phyloP scores from a whole-genome alignment of 2,329 filamentous ascomycete species.

The Cercospora berteroae region DNA sequence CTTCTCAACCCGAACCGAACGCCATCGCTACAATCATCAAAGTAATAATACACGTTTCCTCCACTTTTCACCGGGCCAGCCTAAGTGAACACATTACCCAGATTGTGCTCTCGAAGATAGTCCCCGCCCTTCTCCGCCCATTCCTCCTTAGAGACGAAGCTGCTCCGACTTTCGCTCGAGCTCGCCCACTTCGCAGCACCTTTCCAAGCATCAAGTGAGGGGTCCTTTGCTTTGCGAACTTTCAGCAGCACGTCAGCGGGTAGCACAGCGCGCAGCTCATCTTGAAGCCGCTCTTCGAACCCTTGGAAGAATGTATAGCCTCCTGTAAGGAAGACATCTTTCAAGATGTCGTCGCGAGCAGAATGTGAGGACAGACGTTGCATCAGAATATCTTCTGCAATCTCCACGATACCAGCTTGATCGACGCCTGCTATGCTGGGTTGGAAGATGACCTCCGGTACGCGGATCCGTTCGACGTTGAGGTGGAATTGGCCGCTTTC shows the following conservation, averaged over 20 bases:
- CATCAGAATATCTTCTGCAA: slow-evolving; percentile 82
- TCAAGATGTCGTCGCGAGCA: slow-evolving; percentile 68
- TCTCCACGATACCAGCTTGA: slow-evolving; percentile 90
- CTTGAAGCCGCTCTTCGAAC: slow-evolving; percentile 77
- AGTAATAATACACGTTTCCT: neutral
- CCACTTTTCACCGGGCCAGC: neutral
- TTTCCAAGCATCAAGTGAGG: slow-evolving; percentile 85
- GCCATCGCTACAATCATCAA: neutral
- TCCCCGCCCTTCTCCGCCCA: slow-evolving; percentile 90
- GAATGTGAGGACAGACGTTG: slow-evolving; percentile 64
- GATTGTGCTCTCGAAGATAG: slow-evolving; percentile 71
- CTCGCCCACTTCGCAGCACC: slow-evolving; percentile 85
- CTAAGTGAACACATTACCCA: slow-evolving; percentile 41
- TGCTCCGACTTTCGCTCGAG: slow-evolving; percentile 55
- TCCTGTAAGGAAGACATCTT: slow-evolving; percentile 91
- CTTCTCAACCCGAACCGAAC: neutral
- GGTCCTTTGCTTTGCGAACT: slow-evolving; percentile 71
- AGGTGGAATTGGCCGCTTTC: slow-evolving; percentile 88
- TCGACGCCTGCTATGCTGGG: slow-evolving; percentile 96
- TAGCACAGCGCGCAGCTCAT: slow-evolving; percentile 70
- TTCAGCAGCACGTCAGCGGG: slow-evolving; percentile 66
- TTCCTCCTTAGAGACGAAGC: slow-evolving; percentile 74
- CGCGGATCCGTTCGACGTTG: slow-evolving; percentile 99
- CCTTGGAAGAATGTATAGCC: slow-evolving; percentile 83
- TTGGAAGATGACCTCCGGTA: slow-evolving; percentile 98